Percentiles rank a stretch among this genome's conserved stretches.
Conservation (phyloP, 495 filamentous ascomycete species). For the Aspergillus bertholletiae region DNA sequence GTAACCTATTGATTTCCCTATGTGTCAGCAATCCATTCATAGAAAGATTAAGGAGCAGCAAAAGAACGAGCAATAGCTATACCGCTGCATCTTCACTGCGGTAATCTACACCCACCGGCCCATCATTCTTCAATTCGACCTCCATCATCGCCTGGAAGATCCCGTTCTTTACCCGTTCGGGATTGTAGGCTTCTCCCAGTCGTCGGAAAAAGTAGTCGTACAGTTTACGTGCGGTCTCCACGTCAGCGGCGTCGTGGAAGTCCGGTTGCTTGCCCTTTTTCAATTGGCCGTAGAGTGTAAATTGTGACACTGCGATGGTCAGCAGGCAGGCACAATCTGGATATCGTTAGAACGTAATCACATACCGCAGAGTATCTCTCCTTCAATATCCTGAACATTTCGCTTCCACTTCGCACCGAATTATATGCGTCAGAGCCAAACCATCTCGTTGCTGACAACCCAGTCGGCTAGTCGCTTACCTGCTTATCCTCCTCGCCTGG, state of each 20-base stretch:
- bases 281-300: conserved; percentile 86
- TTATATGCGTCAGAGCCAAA: not conserved
- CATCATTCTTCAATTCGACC: conserved; percentile 89
- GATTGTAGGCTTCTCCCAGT: conserved; percentile 65
- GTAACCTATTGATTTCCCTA: conserved; percentile 52
- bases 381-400: conserved; percentile 79
- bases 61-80: conserved; percentile 37
- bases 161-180: conserved; percentile 85
- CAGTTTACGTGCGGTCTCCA: conserved; percentile 69
- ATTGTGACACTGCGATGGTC: conserved; percentile 77
- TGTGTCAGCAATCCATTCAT: not conserved
- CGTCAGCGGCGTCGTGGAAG: conserved; percentile 84
- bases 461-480: conserved; percentile 17
- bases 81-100: conserved; percentile 63
- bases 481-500: conserved; percentile 56
- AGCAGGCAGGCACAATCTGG: not conserved
- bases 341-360: not conserved
- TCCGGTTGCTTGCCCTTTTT: conserved; percentile 95
- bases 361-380: conserved; percentile 88
- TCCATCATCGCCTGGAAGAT: conserved; percentile 99
- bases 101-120: conserved; percentile 78
- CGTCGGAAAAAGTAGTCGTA: conserved; percentile 81
- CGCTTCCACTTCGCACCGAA: conserved; percentile 69
- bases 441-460: not conserved
- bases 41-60: conserved; percentile 14